Evolutionary conservation across 2,329 filamentous ascomycete species (phyloP).

Genomic region (Fusarium oligoseptatum): DNA sequence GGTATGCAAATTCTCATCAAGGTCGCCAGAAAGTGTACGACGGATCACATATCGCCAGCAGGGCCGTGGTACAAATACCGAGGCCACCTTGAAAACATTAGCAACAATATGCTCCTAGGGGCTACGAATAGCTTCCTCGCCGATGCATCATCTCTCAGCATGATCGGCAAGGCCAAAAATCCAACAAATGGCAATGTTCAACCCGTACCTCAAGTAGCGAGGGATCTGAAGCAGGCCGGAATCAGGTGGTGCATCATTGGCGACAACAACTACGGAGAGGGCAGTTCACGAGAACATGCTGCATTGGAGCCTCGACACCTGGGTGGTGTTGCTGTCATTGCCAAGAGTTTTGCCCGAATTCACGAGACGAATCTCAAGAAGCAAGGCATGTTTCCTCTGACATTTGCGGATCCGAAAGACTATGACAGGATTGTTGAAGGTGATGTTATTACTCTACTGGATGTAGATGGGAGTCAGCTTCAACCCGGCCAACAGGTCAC

Average conservation of each 20-base stretch:
- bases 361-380: constrained; percentile 97
- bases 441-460: constrained; percentile 14
- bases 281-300: constrained; percentile 87
- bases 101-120: constrained; percentile 52
- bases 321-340: constrained; percentile 85
- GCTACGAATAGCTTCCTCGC: constrained; percentile 47
- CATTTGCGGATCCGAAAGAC: constrained; percentile 78
- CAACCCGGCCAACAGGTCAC: constrained; percentile 17
- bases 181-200: constrained; percentile 13
- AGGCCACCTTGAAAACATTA: constrained; percentile 55
- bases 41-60: constrained; percentile 55
- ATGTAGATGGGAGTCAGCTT: constrained; percentile 19
- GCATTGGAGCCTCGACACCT: constrained; percentile 88
- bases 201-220: constrained; percentile 47
- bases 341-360: constrained; percentile 86
- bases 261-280: constrained; percentile 80
- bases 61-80: constrained; percentile 56
- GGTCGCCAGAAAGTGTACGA: constrained; percentile 54
- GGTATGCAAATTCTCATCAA: constrained; percentile 48
- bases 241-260: constrained; percentile 51
- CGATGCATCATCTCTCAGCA: neutral
- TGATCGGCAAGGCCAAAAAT: neutral
- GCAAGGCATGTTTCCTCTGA: constrained; percentile 70
- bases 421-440: constrained; percentile 76
- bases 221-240: constrained; percentile 36